These are phyloP conservation scores for Blepharisma japonicum DNA, from an alignment of 73 alveolate species.

Conservation along the genomic window DNA sequence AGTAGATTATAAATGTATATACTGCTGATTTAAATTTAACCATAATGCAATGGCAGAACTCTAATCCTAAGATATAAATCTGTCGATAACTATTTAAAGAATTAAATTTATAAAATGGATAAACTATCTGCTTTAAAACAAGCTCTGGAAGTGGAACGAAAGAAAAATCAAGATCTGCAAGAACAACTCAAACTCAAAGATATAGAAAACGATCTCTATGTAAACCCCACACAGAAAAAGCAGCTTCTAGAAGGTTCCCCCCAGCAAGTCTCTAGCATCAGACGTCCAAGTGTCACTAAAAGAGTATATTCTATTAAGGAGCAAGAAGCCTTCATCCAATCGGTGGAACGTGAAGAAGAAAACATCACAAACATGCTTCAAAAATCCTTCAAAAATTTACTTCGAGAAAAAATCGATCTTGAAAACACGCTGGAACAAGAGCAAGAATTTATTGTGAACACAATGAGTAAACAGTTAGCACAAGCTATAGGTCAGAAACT, in stretches of 20 bases:
- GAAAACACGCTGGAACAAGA: conserved; percentile 24
- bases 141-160: conserved; percentile 15
- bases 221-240: conserved; percentile 3
- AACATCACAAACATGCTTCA: conserved; percentile 1
- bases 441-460: conserved; percentile 19
- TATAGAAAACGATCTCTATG: conserved; percentile 10
- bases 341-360: conserved; percentile 27
- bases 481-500: neutral
- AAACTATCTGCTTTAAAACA: neutral
- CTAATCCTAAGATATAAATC: too few relatives aligned
- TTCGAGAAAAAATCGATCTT: conserved; percentile 20
- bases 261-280: neutral
- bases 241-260: conserved; percentile 4
- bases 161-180: neutral
- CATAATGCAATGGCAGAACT: too few relatives aligned
- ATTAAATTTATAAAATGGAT: neutral
- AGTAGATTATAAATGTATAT: too few relatives aligned
- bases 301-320: neutral
- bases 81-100: too few relatives aligned
- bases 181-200: neutral
- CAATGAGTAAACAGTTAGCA: conserved; percentile 25
- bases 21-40: too few relatives aligned
- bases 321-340: neutral
- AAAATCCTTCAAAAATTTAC: neutral
- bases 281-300: neutral